Evolutionary conservation across 768 basidiomycete species (phyloP), one percentile per base, ranked within the genome.

Genomic region (Hemileccinum impolitum): DNA sequence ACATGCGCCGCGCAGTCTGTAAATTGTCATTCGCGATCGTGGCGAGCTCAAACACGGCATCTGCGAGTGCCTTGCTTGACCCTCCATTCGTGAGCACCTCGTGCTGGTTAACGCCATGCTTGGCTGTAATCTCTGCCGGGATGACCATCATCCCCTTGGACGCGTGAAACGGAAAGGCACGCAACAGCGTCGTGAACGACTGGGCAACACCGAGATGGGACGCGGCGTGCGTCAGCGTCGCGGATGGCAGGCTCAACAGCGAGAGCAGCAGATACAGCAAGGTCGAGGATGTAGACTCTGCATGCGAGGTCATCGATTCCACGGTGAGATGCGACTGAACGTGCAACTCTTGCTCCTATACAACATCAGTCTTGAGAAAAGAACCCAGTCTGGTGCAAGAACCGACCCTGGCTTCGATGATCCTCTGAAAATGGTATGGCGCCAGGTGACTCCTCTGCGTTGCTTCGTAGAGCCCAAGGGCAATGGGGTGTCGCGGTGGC

Each of bases 41-140:
- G 30, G 91, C 90, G 66, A 92, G 83, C 59, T 91, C 88, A 60
- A 80, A 94, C 25, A 89, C 85, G 0, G 90, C 90, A 51, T 90
- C 84, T 42, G 81, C 81, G 14, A 93, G 72, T 2, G 81, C 86
- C 40, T 76, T 66, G 38, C 82, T 82, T 10, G 70, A 56, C 37
- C 52, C 58, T 5, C 82, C 82, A 28, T 70, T 69, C 38, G 81
- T 75, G 60, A 90, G 83, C 14, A 93, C 81, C 14, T 88, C 84
- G 62, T 94, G 89, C 64, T 91, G 89, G 53, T 73, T 79, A 17
- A 92, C 85, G 17, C 81, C 79, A 55, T 90, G 85, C 53, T 76
- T 84, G 36, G 87, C 84, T 13, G 88, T 89, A 47, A 92, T 78
- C 59, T 91, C 90, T 21, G 86, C 83, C 11, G 90, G 91, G 31